Evolutionary conservation across 2,329 filamentous ascomycete genomes (phyloP), one percentile per base, ranked within the genome.

Genomic region (Diaporthe capsici): DNA sequence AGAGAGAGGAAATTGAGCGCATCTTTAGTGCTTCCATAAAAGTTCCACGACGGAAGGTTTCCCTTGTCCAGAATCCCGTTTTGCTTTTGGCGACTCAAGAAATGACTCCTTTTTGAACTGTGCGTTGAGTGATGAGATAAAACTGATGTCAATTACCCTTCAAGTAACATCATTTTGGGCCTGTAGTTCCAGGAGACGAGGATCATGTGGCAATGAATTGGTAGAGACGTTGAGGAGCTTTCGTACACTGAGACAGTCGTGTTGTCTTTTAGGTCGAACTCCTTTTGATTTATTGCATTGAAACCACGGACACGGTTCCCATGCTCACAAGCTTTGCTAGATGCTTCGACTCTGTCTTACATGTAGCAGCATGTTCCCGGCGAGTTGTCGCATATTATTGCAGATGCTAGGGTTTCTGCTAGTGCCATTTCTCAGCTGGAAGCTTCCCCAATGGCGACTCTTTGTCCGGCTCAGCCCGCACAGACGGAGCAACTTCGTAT

Each of bases 401-500:
- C 31, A 34, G 17, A 9, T 20, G 17, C 8, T 20, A 25, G 31
- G 34, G 9, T 60, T 60, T 39, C 57, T 39, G 20, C 57, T 39
- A 60, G 34, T 39, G 34, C 34, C 57, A 6, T 22, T 20, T 58
- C 25, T 58, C 17, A 60, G 37, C 57, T 55, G 25, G 12, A 60
- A 39, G 57, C 10, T 60, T 39, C 34, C 57, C 65, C 65, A n/a
- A 68, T 4, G 13, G 31, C 28, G 22, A 39, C 47, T n/a, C 47
- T 28, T 68, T 53, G 47, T 39, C 57, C 57, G 57, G 57, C 57
- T 60, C 57, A 60, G 34, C 55, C 57, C 57, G 57, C 57, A 60
- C 57, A 60, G 57, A 60, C 34, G 57, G 22, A n/a, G 65, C 28
- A 42, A 34, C 65, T 49, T 68, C 65, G 65, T 39, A 53, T 53